Base-by-base conservation (phyloP, 371 early-diverging fungal species). In the Dichotomocladium elegans region DNA sequence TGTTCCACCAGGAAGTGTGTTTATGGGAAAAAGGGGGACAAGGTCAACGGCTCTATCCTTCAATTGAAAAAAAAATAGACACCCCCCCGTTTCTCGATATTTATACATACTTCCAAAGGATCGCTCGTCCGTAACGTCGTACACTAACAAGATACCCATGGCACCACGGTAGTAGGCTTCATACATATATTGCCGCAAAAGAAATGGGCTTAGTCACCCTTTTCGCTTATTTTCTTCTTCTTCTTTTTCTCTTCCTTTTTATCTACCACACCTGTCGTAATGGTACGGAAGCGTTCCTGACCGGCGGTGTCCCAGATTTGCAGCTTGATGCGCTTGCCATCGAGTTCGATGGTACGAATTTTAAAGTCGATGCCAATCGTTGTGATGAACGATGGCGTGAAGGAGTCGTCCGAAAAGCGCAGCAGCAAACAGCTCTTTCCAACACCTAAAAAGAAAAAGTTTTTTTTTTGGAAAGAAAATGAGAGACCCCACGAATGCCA, bases 301-400 rank as follows among this genome's bases (percentile, higher is more conserved):
- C 99, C 99, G 26, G 99, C 99, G 11, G 96, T 98, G 79, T 98
- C 98, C 98, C 98, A 98, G 64, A 99, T 98, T 75, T 99, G 99
- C 35, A 99, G 86, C 80, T 99, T 99, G 59, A 99, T 95, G 53
- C 93, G 93, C 74, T 97, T 98, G 52, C 96, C 96, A 70, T 98
- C 97, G 41, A 99, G 79, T 67, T 93, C 92, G 45, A 99, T 95
- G 29, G 99, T 99, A 66, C 99, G 94, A 74, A 99, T 99, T 87
- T 99, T 99, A 73, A 99, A 99, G 84, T 99, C 99, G 56, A 99
- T 99, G 42, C 99, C 99, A 66, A 98, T 97, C 51, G 99, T 98
- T 52, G 92, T 91, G 69, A 98, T 98, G 79, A 95, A 98, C 34
- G 92, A 91, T 55, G 95, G 96, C 27, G 99, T 98, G 68, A 96